Base-by-base conservation (phyloP, 768 basidiomycete genomes). In the Naematelia encephala region DNA sequence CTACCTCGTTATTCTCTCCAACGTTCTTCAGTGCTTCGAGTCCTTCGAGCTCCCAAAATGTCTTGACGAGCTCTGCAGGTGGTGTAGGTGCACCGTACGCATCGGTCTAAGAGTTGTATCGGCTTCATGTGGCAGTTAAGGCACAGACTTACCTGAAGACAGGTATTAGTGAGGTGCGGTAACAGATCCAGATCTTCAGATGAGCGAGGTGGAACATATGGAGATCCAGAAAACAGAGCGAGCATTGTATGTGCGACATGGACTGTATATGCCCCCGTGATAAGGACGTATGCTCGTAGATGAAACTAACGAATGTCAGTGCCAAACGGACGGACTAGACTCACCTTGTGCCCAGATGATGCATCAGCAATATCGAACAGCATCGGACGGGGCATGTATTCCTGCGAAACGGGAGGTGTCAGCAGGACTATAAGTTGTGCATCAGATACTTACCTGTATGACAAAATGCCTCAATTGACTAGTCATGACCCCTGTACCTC, bases 401-500 rank as follows among this genome's bases (percentile, higher is more conserved):
- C 90, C 93, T 99, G 64, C 3, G 5, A 22, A 50, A 13, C 19
- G 12, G 27, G 26, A 13, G 48, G 29, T 12, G 43, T 42, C 26
- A 48, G 28, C 39, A 34, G 22, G n/a, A 10, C 5, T 48, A 22
- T 30, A 12, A 47, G 30, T 5, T 48, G 3, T 14, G 42, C 26
- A 48, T 39, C 5, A 10, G 34, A 3, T 26, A 63, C 72, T 62
- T 61, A 91, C 94, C 85, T 98, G 96, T 34, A 97, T 85, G 16
- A 99, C 91, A 77, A 97, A 99, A 77, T 97, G 90, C 23, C 94
- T 84, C 45, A 99, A 81, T 66, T 96, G 94, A 10, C 90, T 91
- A 12, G 86, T 87, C 54, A 85, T 81, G 3, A 97, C 84, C 5
- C 85, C 81, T 0, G 77, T 80, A 2, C 68, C 76, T 3, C 66